Conservation (phyloP, 2,329 filamentous ascomycete genomes). For the Diaporthe humulicola region DNA sequence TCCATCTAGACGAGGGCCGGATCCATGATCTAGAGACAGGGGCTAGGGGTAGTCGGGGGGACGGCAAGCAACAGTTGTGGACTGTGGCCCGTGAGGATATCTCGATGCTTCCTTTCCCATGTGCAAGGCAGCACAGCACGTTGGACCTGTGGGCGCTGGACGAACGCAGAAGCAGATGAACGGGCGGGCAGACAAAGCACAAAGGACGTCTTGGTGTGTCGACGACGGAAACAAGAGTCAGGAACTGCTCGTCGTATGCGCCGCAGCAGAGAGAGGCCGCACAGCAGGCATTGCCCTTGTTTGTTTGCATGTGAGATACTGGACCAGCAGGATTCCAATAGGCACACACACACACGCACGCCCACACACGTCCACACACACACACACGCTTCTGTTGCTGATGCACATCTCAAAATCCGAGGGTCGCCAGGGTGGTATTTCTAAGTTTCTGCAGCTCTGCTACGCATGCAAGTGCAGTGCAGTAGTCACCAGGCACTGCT, state of each 20-base stretch:
- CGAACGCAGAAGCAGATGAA: not conserved
- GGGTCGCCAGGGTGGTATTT: not conserved
- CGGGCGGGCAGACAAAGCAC: not conserved
- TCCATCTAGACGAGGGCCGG: conserved; percentile 32
- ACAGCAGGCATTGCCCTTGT: conserved; percentile 29
- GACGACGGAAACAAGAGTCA: conserved; percentile 24
- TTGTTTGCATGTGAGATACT: conserved; percentile 13
- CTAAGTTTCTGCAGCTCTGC: conserved; percentile 9
- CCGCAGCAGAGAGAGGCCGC: not conserved
- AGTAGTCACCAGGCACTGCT: not conserved
- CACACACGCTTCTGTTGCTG: not conserved
- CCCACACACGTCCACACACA: not conserved
- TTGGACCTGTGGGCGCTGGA: not conserved
- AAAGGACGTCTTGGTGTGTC: not conserved
- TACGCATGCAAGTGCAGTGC: not conserved
- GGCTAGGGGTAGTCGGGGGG: conserved; percentile 29
- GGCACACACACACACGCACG: not conserved
- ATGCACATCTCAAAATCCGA: conserved; percentile 2
- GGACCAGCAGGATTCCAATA: conserved; percentile 15
- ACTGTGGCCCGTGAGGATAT: not conserved
- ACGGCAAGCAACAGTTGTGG: conserved; percentile 18
- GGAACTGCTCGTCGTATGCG: conserved; percentile 2
- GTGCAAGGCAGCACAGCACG: not conserved
- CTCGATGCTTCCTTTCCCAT: not conserved
- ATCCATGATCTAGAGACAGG: conserved; percentile 35